Conservation (phyloP, 2,329 filamentous ascomycete genomes). For the Fusarium secorum region DNA sequence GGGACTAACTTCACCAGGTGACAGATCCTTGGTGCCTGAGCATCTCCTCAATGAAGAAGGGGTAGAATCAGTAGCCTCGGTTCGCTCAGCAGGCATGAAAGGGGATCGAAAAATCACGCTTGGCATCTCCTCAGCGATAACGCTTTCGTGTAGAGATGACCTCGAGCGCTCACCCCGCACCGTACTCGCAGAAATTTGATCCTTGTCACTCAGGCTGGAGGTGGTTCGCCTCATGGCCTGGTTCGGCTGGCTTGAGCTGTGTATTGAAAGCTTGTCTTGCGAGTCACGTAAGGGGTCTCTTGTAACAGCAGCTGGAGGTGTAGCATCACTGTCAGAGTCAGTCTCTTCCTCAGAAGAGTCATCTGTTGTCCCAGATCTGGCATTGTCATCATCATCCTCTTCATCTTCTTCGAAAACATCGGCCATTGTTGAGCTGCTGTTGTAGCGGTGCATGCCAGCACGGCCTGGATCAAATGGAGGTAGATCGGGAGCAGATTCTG, state of each 20-base stretch:
- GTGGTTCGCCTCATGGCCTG: conserved; percentile 52
- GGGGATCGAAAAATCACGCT: conserved; percentile 52
- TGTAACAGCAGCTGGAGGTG: conserved; percentile 43
- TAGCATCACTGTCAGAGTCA: conserved; percentile 55
- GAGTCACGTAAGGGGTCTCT: conserved; percentile 38
- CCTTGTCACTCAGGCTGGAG: conserved; percentile 55
- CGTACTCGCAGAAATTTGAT: conserved; percentile 38
- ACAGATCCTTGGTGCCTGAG: conserved; percentile 54
- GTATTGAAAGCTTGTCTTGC: conserved; percentile 33
- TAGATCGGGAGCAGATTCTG: conserved; percentile 82
- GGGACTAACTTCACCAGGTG: conserved; percentile 60
- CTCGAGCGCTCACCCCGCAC: conserved; percentile 59
- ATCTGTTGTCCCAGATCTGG: conserved; percentile 49
- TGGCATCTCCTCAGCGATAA: conserved; percentile 57
- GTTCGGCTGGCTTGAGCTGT: conserved; percentile 31
- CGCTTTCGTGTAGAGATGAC: conserved; percentile 60
- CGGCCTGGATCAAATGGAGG: conserved; percentile 73
- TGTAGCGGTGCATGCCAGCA: conserved; percentile 67
- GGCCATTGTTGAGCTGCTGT: conserved; percentile 77
- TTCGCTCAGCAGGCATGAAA: conserved; percentile 44
- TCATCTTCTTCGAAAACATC: conserved; percentile 90
- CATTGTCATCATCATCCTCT: conserved; percentile 64
- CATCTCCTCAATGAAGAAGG: conserved; percentile 56
- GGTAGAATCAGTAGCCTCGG: conserved; percentile 51
- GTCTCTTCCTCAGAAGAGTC: conserved; percentile 55